Conservation (phyloP, 768 basidiomycete species). For the Naganishia onofrii region DNA sequence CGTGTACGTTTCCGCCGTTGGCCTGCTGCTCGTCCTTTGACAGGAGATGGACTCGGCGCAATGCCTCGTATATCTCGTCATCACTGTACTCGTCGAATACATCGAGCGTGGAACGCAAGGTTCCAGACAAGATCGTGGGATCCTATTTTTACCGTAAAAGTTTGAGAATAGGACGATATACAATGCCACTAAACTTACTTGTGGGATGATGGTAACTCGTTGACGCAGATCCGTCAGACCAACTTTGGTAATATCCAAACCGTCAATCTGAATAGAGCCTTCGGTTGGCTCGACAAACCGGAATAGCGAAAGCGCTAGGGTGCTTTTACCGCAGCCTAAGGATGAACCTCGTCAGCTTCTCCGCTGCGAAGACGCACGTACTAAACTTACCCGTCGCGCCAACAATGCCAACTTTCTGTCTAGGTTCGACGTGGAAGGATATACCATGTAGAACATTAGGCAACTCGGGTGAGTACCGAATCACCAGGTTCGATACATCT, state of each 20-base stretch:
- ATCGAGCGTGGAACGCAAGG: constrained; percentile 73
- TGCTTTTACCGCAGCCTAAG: constrained; percentile 36
- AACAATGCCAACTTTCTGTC: constrained; percentile 67
- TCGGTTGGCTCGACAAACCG: constrained; percentile 81
- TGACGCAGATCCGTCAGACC: constrained; percentile 79
- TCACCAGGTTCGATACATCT: constrained; percentile 39
- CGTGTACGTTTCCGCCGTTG: constrained; percentile 25
- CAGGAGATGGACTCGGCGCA: constrained; percentile 51
- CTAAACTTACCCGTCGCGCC: constrained; percentile 49
- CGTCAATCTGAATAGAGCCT: constrained; percentile 73
- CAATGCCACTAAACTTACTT: constrained; percentile 17
- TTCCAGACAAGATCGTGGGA: constrained; percentile 81
- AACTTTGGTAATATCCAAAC: constrained; percentile 71
- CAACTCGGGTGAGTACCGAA: constrained; percentile 64
- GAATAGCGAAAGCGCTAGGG: constrained; percentile 74
- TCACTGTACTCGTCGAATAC: constrained; percentile 85
- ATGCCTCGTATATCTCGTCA: constrained; percentile 61
- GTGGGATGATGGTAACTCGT: constrained; percentile 60
- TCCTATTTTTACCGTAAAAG: constrained; percentile 60
- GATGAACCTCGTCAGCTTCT: constrained; percentile 50
- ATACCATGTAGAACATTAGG: constrained; percentile 79
- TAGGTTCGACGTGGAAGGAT: constrained; percentile 68
- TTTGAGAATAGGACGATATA: constrained; percentile 40
- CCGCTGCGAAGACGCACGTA: constrained; percentile 49
- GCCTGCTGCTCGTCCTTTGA: constrained; percentile 36